Conservation (phyloP, 1,139 yeast species). For the Sugiyamaella pinicola region DNA sequence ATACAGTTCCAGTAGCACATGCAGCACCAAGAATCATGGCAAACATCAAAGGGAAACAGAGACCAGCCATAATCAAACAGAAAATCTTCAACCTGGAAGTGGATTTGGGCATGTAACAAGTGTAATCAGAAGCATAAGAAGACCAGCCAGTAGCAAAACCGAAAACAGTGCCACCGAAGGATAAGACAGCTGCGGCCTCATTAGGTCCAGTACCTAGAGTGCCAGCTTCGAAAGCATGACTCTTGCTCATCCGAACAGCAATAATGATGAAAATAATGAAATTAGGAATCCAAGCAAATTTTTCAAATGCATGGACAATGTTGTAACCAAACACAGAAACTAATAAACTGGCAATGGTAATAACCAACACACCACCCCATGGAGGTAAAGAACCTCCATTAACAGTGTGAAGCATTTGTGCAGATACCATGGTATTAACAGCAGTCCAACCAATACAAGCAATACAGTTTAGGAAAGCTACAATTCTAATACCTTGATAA, state of each 20-base stretch:
- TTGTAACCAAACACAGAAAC: slow-evolving; percentile 87
- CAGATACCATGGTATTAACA: slow-evolving; percentile 86
- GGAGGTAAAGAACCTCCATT: slow-evolving; percentile 72
- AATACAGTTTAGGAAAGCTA: slow-evolving; percentile 73
- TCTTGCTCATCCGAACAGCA: slow-evolving; percentile 71
- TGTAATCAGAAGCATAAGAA: slow-evolving; percentile 89
- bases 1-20: slow-evolving; percentile 65
- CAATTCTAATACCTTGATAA: slow-evolving; percentile 70
- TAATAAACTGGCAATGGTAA: slow-evolving; percentile 66
- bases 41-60: slow-evolving; percentile 67
- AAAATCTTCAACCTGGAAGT: slow-evolving; percentile 63
- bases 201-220: slow-evolving; percentile 46
- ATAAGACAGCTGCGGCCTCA: slow-evolving; percentile 76
- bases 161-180: slow-evolving; percentile 81
- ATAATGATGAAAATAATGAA: slow-evolving; percentile 69
- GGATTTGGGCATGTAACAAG: slow-evolving; percentile 75
- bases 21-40: slow-evolving; percentile 87
- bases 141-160: slow-evolving; percentile 98
- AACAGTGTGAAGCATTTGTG: slow-evolving; percentile 78
- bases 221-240: slow-evolving; percentile 59
- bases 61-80: slow-evolving; percentile 62
- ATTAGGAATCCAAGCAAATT: slow-evolving; percentile 88
- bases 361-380: slow-evolving; percentile 86
- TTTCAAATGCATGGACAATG: slow-evolving; percentile 79
- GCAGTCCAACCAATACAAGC: slow-evolving; percentile 98